Evolutionary conservation across 441 rosid species (phyloP).

Genomic region (Populus hybrid): DNA sequence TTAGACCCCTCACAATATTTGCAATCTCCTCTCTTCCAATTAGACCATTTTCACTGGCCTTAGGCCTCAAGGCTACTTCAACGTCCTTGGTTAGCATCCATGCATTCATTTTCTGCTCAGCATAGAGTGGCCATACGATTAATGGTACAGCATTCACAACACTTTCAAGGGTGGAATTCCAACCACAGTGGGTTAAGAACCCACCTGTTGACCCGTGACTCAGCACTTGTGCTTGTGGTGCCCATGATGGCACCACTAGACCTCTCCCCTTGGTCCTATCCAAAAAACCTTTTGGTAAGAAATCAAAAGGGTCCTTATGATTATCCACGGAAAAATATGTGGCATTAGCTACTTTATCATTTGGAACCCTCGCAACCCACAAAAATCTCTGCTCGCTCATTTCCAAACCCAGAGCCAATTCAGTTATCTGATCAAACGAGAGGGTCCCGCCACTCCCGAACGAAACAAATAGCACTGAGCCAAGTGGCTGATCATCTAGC

Average conservation of each 20-base stretch:
- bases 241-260: slow-evolving; percentile 62
- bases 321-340: slow-evolving; percentile 39
- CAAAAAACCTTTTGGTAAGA: slow-evolving; percentile 61
- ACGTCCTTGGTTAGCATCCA: slow-evolving; percentile 42
- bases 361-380: slow-evolving; percentile 66
- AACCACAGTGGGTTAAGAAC: slow-evolving; percentile 76
- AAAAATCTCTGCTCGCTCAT: slow-evolving; percentile 56
- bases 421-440: slow-evolving; percentile 44
- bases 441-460: slow-evolving; percentile 90
- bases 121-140: slow-evolving; percentile 77
- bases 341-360: slow-evolving; percentile 32
- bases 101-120: slow-evolving; percentile 76
- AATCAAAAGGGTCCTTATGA: slow-evolving; percentile 38
- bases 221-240: slow-evolving; percentile 65
- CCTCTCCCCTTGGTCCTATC: slow-evolving; percentile 56
- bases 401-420: slow-evolving; percentile 65
- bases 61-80: slow-evolving; percentile 42
- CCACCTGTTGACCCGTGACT: slow-evolving; percentile 69
- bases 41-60: slow-evolving; percentile 33
- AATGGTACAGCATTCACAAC: slow-evolving; percentile 68
- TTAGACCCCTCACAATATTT: slow-evolving; percentile 42
- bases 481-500: slow-evolving; percentile 65
- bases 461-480: slow-evolving; percentile 69
- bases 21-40: slow-evolving; percentile 48
- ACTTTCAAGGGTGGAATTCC: slow-evolving; percentile 77